phyloP scores from a whole-genome alignment of 1,284 basidiomycete species.

The Trichosporon faecale region DNA sequence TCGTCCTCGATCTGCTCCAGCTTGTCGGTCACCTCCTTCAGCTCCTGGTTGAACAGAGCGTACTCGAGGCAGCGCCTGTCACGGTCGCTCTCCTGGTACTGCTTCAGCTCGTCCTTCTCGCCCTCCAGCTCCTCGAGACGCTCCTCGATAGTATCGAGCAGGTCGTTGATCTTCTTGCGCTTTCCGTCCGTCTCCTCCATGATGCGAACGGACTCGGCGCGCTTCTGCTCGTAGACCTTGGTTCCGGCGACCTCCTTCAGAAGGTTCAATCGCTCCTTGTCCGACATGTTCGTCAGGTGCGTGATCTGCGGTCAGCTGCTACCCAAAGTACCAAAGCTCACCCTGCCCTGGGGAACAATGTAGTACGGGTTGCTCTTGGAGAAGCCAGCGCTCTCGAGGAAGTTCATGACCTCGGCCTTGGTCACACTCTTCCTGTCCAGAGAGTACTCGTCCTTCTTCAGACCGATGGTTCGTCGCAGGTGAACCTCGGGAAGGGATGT shows the following conservation, averaged over 20 bases:
- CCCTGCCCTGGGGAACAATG: constrained; percentile 95
- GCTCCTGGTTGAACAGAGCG: constrained; percentile 83
- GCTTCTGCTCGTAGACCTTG: constrained; percentile 93
- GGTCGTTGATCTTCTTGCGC: constrained; percentile 82
- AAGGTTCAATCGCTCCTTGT: constrained; percentile 85
- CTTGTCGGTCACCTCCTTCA: constrained; percentile 80
- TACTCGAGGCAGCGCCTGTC: constrained; percentile 94
- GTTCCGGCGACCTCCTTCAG: constrained; percentile 98
- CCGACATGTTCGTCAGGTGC: constrained; percentile 93
- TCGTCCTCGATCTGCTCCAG: constrained; percentile 75
- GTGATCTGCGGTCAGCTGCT: constrained; percentile 71
- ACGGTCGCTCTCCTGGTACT: constrained; percentile 93
- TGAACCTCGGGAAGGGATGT: constrained; percentile 80
- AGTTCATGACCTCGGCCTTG: constrained; percentile 96
- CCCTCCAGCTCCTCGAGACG: constrained; percentile 87
- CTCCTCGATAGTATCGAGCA: constrained; percentile 86
- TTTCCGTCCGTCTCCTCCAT: constrained; percentile 96
- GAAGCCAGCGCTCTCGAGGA: constrained; percentile 93
- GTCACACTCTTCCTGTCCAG: constrained; percentile 86
- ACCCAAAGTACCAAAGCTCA: constrained; percentile 54
- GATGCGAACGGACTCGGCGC: constrained; percentile 86
- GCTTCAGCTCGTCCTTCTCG: constrained; percentile 95
- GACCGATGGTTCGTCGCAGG: constrained; percentile 86
- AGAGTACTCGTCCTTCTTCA: constrained; percentile 98
- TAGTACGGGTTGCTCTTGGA: constrained; percentile 97